Percentiles rank a stretch among this genome's conserved stretches.
These are phyloP conservation scores for Speleostelium caveatum DNA, from an alignment of 78 protist species.

Conservation along the genomic window DNA sequence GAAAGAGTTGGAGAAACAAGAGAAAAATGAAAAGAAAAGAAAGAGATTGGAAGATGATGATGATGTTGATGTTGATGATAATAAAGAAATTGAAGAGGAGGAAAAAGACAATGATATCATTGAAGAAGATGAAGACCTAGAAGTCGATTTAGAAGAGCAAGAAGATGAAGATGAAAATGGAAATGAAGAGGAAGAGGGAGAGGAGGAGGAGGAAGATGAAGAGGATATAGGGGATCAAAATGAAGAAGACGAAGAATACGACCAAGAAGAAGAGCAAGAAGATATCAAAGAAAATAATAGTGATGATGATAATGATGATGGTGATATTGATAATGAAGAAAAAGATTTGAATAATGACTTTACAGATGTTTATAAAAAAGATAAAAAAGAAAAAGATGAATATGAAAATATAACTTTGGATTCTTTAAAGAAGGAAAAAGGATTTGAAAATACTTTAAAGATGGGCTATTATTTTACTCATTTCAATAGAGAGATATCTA, in stretches of 20 bases:
- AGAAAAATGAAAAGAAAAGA: conserved; percentile 1
- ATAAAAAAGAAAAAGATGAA: neutral
- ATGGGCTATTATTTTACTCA: conserved; percentile 18
- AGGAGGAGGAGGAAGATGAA: neutral
- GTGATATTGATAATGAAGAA: conserved; percentile 6
- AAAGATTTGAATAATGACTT: conserved; percentile 5
- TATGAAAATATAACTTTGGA: neutral
- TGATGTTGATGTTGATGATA: conserved; percentile 1
- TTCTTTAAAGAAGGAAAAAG: neutral
- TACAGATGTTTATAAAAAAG: conserved; percentile 31
- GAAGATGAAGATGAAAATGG: neutral
- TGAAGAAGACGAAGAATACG: neutral
- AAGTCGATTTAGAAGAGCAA: neutral
- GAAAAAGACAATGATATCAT: neutral
- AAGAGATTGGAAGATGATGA: neutral
- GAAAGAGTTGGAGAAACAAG: conserved; percentile 18
- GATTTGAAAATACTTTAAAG: conserved; percentile 7
- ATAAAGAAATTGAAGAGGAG: neutral
- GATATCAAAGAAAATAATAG: neutral
- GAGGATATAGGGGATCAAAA: conserved; percentile 2
- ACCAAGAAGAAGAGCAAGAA: conserved; percentile 21
- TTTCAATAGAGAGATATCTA: conserved; percentile 35
- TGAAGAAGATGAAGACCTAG: conserved; percentile 6
- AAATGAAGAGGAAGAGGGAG: neutral
- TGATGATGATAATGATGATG: conserved; percentile 26